Conservation (phyloP, 129 eudicot species). For the Tanacetum coccineum region DNA sequence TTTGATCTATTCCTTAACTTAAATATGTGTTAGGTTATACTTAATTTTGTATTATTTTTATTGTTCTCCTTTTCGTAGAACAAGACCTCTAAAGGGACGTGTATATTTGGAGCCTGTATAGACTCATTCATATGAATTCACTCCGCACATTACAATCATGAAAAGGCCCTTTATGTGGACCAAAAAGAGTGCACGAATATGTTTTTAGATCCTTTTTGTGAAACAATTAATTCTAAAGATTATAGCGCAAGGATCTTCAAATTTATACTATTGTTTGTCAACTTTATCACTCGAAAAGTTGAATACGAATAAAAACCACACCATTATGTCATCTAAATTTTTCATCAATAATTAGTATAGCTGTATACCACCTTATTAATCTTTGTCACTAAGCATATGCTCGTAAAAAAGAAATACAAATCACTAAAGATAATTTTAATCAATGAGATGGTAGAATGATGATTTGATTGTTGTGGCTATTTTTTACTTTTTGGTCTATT, state of each 20-base stretch:
- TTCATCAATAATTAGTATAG: too few relatives aligned
- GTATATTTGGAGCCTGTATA: slow-evolving; percentile 17
- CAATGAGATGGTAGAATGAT: slow-evolving; percentile 23
- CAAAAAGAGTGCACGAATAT: too few relatives aligned
- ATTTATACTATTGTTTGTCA: too few relatives aligned
- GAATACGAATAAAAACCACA: too few relatives aligned
- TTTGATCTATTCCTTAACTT: not conserved
- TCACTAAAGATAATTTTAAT: slow-evolving; percentile 8
- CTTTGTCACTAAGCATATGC: slow-evolving; percentile 20
- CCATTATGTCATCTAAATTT: too few relatives aligned
- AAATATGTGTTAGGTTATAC: not conserved
- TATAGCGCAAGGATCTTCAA: too few relatives aligned
- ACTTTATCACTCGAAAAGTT: too few relatives aligned
- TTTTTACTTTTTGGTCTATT: not conserved
- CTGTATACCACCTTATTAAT: too few relatives aligned
- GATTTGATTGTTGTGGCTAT: not conserved
- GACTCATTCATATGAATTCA: not conserved
- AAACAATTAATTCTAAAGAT: too few relatives aligned
- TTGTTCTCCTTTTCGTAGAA: slow-evolving; percentile 1
- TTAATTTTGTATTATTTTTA: not conserved
- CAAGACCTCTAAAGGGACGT: slow-evolving; percentile 14
- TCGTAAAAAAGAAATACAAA: not conserved
- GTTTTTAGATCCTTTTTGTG: too few relatives aligned
- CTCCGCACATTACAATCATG: not conserved
- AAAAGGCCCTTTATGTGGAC: too few relatives aligned